Evolutionary conservation across 257 asterid genomes (phyloP), one percentile per base, ranked within the genome.

Genomic region (Penstemon barbatus): DNA sequence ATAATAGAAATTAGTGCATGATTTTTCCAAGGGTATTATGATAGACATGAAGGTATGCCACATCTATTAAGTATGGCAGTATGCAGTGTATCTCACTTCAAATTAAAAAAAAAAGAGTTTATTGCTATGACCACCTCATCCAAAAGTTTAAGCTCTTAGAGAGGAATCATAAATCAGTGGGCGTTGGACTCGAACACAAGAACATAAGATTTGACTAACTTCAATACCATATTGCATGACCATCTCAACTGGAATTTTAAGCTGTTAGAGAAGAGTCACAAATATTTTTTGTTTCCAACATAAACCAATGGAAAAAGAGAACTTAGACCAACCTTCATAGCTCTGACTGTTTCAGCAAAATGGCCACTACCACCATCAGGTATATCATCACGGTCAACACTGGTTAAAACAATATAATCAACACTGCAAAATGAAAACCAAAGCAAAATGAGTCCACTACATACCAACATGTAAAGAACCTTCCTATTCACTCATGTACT

Each of bases 351-450:
- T 76, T 90, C 96, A 64, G 96, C 96, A 84, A 94, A 90, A 81
- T 94, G 99, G 70, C 91, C 81, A 74, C 97, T 89, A 62, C 99
- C 99, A 13, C 99, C 97, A 77, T 93, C 99, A 71, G 97, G 92
- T 71, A 93, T 64, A 79, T 93, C 99, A 57, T 93, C 99, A 12
- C 96, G 89, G 73, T 93, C 99, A 52, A 93, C 99, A 75, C 99
- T 90, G 25, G 99, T 93, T 45, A 93, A 78, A 70, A 93, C 99
- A 78, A 92, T 87, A 81, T 92, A 92, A 84, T 92, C 98, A 71
- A 92, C 96, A 54, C 99, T 90, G 86, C 71, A 78, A 75, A 73
- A 74, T 36, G 46, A 79, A 70, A 78, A 49, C 42, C 52, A 46
- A 51, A 18, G 39, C 38, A 66, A 57, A 71, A 52, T 70, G 56